These are phyloP conservation scores for Tulasnella sp. DNA, from an alignment of 768 basidiomycete genomes.

Conservation along the genomic window DNA sequence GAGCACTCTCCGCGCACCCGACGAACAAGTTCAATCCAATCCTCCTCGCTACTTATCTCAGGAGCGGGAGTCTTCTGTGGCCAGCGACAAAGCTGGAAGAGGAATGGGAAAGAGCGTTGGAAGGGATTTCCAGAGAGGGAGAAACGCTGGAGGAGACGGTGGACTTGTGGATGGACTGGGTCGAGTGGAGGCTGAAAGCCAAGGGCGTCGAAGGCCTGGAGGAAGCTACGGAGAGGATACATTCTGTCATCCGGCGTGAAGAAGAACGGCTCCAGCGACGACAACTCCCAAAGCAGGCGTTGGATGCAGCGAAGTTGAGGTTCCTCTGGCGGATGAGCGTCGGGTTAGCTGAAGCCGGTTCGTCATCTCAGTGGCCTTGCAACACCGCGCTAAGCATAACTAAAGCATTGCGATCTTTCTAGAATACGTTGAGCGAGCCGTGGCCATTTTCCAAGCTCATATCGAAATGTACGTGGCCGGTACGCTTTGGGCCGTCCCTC, in stretches of 20 bases:
- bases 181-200: constrained; percentile 58
- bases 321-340: constrained; percentile 61
- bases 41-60: constrained; percentile 53
- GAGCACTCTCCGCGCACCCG: constrained; percentile 48
- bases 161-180: constrained; percentile 65
- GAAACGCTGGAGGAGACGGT: constrained; percentile 17
- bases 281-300: background rate
- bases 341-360: constrained; percentile 56
- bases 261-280: background rate
- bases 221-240: constrained; percentile 2
- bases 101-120: constrained; percentile 63
- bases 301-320: constrained; percentile 29
- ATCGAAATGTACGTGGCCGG: constrained; percentile 78
- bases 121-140: constrained; percentile 30
- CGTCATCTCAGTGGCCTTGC: constrained; percentile 17
- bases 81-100: constrained; percentile 37
- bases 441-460: constrained; percentile 73
- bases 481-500: no score
- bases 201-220: constrained; percentile 33
- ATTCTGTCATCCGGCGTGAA: background rate
- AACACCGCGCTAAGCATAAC: background rate
- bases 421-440: constrained; percentile 67
- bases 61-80: constrained; percentile 67
- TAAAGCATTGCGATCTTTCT: background rate
- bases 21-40: constrained; percentile 37